phyloP scores from a whole-genome alignment of 495 filamentous ascomycete species.

The Podospora pseudoanserina region DNA sequence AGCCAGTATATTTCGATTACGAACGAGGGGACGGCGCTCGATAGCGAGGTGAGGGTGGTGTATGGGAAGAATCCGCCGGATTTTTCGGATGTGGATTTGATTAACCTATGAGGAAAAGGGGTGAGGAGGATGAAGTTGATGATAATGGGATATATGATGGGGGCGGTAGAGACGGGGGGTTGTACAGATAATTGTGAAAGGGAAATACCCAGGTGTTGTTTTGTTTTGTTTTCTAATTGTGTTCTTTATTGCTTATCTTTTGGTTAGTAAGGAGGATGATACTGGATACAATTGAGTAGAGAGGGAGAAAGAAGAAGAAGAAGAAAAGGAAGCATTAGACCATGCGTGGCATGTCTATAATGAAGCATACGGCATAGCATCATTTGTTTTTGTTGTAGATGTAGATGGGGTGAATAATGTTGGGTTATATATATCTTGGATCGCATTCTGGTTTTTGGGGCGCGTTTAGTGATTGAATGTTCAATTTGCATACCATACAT shows the following conservation, averaged over 20 bases:
- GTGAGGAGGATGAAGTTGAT: background rate
- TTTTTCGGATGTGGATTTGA: constrained; percentile 86
- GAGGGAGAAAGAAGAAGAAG: background rate
- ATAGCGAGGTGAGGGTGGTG: constrained; percentile 78
- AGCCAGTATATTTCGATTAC: constrained; percentile 88
- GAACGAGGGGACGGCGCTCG: constrained; percentile 84
- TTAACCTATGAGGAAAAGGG: constrained; percentile 60
- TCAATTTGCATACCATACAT: no score
- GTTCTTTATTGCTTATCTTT: background rate
- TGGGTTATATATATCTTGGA: background rate
- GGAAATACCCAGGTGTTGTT: background rate
- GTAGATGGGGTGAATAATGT: background rate
- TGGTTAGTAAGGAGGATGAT: background rate
- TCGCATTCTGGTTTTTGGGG: no score
- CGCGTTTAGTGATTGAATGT: no score
- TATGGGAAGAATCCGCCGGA: constrained; percentile 88
- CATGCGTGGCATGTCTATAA: background rate
- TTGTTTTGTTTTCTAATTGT: background rate
- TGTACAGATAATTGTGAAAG: constrained; percentile 1
- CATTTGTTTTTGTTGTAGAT: background rate
- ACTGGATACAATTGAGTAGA: background rate
- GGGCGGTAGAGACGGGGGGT: background rate
- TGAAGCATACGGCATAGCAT: background rate
- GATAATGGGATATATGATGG: background rate
- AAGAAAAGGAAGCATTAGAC: background rate